Evolutionary conservation across 805 yeast genomes (phyloP), one percentile per base, ranked within the genome.

Genomic region (Pichia paraexigua): DNA sequence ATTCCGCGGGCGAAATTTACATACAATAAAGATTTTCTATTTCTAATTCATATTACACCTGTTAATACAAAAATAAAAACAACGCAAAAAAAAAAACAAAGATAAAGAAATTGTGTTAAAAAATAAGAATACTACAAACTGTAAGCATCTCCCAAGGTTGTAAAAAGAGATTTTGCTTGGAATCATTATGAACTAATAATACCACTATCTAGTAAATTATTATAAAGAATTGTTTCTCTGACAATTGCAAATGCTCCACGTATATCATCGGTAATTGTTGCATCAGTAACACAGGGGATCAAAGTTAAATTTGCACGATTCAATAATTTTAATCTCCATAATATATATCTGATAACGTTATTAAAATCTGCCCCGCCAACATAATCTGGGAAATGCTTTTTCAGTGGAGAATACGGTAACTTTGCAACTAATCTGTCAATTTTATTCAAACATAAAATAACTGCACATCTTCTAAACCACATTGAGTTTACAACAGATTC

Each of bases 201-300:
- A 39, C 83, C 83, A 64, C 78, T 76, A 54, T 78, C 82, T 64
- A 74, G 72, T 57, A 78, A 70, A 11, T 80, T 71, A 58, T 78
- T 78, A 57, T 77, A 81, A 59, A 78, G 70, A 43, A 78, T 76
- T 2, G 83, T 77, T 58, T 78, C 82, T 61, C 74, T 76, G 25
- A 78, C 80, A 15, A 80, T 82, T 10, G 82, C 82, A 63, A 78
- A 76, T 7, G 90, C 96, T 60, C 89, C 71, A 62, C 85, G 82
- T 55, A 91, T 89, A 67, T 90, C 90, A 28, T 88, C 82, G 8
- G 97, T 90, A 65, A 90, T 96, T 0, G 96, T 90, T 0, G 97
- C 97, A 67, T 90, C 96, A 4, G 97, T 90, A 24, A 90, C 86
- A 66, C 90, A 95, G 13, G 97, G 96, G 61, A 86, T 87, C 35